These are phyloP conservation scores for Chalara sp. DNA, from an alignment of 2,329 filamentous ascomycete genomes.

Conservation along the genomic window DNA sequence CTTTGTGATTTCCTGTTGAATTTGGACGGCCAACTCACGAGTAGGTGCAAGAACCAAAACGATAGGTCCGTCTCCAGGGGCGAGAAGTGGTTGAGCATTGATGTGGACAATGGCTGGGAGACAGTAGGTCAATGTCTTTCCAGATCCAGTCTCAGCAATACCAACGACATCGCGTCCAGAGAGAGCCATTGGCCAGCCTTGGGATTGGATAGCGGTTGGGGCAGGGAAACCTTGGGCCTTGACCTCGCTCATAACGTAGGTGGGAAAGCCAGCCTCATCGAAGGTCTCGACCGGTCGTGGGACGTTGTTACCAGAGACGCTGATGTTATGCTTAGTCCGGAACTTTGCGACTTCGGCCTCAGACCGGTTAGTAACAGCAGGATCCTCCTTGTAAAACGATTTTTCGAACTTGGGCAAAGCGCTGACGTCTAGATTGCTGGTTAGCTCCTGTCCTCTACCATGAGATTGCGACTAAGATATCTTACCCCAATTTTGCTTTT, in stretches of 20 bases:
- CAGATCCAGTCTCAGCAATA: conserved; percentile 98
- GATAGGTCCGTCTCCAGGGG: conserved; percentile 92
- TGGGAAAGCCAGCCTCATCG: conserved; percentile 94
- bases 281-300: conserved; percentile 95
- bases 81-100: conserved; percentile 94
- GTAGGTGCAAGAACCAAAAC: conserved; percentile 94
- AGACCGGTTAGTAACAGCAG: conserved; percentile 67
- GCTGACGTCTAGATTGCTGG: conserved; percentile 53
- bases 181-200: conserved; percentile 98
- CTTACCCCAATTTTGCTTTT: conserved; percentile 85
- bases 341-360: conserved; percentile 79
- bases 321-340: conserved; percentile 78
- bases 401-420: conserved; percentile 95
- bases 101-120: conserved; percentile 98
- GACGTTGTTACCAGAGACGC: conserved; percentile 71
- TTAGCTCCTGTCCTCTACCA: conserved; percentile 1
- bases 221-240: conserved; percentile 94
- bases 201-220: conserved; percentile 93
- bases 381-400: conserved; percentile 96
- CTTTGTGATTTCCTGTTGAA: conserved; percentile 97
- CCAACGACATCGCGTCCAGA: conserved; percentile 97
- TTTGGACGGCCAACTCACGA: conserved; percentile 96
- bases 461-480: neutral
- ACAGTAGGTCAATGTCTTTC: conserved; percentile 98
- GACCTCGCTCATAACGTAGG: conserved; percentile 96